Base-by-base conservation (phyloP, 768 basidiomycete species). In the Mycena leptocephala region DNA sequence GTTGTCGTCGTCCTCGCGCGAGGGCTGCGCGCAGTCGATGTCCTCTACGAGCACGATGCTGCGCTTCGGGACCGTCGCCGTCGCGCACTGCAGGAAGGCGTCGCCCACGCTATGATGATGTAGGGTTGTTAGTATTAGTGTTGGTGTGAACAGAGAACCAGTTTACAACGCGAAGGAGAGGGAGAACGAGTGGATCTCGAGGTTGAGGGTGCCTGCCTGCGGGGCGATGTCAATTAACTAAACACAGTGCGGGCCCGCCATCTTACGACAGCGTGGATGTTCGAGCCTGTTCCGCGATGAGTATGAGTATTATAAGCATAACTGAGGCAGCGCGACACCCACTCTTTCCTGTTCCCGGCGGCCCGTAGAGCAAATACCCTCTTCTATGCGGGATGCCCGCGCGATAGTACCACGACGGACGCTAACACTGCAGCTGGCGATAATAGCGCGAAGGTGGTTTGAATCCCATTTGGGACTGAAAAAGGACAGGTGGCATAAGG, bases 181-280 rank as follows among this genome's bases (percentile, higher is more conserved):
- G 0, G 91, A 91, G 32, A 93, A 80, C 0, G 89, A 85, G 80
- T 96, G 97, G 69, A 98, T 96, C 83, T 97, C 95, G n/a, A 98
- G 88, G 3, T 92, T 92, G 20, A 97, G 87, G 83, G 95, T 95
- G 16, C 90, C 89, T 10, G 89, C 89, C 64, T 91, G 82, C 18
- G 88, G 89, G 67, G 16, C 9, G 4, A 13, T 33, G 35, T 64
- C 30, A 67, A 53, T 89, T 13, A n/a, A n/a, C n/a, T n/a, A n/a
- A 41, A 62, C 82, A 3, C 87, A 88, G 67, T 3, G 22, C 26
- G 80, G 10, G n/a, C 61, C 11, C 24, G n/a, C n/a, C n/a, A 85
- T 82, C 58, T 85, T 85, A 78, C 78, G 69, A 76, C 46, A 5
- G 59, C 37, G 41, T 41, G 67, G 37, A 58, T 59, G 59, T 61